Percentiles rank a stretch among this genome's conserved stretches.
These are phyloP conservation scores for Trichoderma simmonsii DNA, from an alignment of 2,329 filamentous ascomycete species.

Conservation along the genomic window DNA sequence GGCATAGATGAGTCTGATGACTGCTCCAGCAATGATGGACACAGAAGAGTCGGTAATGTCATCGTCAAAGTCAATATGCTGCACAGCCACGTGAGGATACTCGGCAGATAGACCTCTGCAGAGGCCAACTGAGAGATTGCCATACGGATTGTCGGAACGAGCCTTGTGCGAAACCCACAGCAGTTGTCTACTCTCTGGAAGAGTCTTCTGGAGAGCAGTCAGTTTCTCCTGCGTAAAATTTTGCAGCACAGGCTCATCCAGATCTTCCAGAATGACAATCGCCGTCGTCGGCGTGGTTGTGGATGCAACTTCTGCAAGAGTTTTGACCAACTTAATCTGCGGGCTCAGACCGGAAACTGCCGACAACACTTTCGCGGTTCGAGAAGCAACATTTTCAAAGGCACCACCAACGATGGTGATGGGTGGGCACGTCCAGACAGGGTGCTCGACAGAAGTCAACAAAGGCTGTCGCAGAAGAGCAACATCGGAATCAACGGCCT, in stretches of 20 bases:
- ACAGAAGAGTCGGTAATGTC: background rate
- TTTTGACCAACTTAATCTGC: background rate
- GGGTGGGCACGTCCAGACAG: background rate
- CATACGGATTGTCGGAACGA: background rate
- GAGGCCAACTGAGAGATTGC: background rate
- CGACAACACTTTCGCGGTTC: background rate
- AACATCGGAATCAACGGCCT: conserved; percentile 21
- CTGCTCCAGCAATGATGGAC: background rate
- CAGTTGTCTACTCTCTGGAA: background rate
- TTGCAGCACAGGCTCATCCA: background rate
- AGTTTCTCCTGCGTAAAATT: background rate
- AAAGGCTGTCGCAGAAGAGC: conserved; percentile 19
- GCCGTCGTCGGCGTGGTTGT: background rate
- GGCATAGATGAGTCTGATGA: background rate
- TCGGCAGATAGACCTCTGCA: background rate
- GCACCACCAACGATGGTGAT: background rate
- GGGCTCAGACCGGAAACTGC: background rate
- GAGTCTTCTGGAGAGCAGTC: background rate
- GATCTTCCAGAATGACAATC: background rate
- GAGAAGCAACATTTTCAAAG: background rate
- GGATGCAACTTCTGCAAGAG: background rate
- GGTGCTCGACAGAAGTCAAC: background rate
- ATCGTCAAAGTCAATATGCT: background rate
- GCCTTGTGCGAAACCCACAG: background rate
- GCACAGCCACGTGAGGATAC: background rate